Percentiles rank a stretch among this genome's conserved stretches.
Evolutionary conservation across 306 rosid genomes (phyloP).

Genomic region (Acacia melanoxylon): DNA sequence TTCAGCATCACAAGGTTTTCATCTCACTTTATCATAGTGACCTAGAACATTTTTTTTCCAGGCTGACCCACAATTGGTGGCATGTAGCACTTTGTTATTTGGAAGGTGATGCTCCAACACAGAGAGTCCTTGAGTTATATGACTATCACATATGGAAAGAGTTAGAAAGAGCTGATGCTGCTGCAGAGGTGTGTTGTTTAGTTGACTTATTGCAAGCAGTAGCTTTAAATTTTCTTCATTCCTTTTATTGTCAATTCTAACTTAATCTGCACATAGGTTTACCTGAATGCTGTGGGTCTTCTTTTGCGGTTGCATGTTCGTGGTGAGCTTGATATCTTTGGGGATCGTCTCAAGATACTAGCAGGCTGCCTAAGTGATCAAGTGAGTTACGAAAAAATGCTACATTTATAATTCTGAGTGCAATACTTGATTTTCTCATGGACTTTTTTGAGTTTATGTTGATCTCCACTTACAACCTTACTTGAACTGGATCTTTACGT

Average conservation of each 20-base stretch:
- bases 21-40: slow-evolving; percentile 21
- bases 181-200: slow-evolving; percentile 53
- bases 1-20: slow-evolving; percentile 10
- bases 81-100: slow-evolving; percentile 92
- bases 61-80: slow-evolving; percentile 99
- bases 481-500: neutral
- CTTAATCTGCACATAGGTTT: slow-evolving; percentile 55
- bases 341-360: slow-evolving; percentile 59
- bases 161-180: slow-evolving; percentile 61
- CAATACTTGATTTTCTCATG: neutral
- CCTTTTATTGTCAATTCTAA: slow-evolving; percentile 14
- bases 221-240: slow-evolving; percentile 4
- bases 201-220: neutral
- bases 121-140: slow-evolving; percentile 62
- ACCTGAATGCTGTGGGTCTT: slow-evolving; percentile 78
- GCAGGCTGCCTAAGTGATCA: slow-evolving; percentile 50
- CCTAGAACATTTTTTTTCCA: slow-evolving; percentile 36
- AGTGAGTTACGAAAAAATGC: slow-evolving; percentile 48
- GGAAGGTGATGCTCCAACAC: slow-evolving; percentile 69
- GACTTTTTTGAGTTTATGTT: neutral
- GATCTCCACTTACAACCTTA: neutral
- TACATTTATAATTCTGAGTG: neutral
- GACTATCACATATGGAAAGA: slow-evolving; percentile 86
- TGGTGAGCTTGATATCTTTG: slow-evolving; percentile 48
- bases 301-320: slow-evolving; percentile 67